Percentiles rank a stretch among this genome's conserved stretches.
These are phyloP conservation scores for Sporobolomyces pararoseus DNA, from an alignment of 768 basidiomycete genomes.

Conservation along the genomic window DNA sequence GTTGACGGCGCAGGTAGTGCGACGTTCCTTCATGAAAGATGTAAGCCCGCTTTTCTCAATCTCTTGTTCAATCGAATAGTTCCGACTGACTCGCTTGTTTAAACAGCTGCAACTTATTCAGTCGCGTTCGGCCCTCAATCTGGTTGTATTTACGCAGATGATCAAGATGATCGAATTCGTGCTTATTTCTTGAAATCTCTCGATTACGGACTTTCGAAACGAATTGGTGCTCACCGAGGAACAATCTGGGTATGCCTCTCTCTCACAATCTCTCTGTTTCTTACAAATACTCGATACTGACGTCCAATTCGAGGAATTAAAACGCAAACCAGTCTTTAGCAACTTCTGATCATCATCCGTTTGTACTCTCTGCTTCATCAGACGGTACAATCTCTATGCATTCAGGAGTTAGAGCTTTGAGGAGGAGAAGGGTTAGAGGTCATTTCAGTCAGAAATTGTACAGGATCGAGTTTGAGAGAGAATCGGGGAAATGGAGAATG, in stretches of 20 bases:
- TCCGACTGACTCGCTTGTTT: not conserved
- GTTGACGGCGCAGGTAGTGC: conserved; percentile 28
- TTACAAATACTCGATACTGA: not conserved
- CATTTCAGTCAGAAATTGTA: conserved; percentile 65
- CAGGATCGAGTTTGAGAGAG: conserved; percentile 80
- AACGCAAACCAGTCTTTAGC: conserved; percentile 59
- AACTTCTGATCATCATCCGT: conserved; percentile 80
- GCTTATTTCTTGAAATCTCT: conserved; percentile 67
- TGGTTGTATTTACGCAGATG: conserved; percentile 70
- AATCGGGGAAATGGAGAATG: conserved; percentile 72
- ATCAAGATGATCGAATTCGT: conserved; percentile 77
- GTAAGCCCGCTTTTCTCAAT: conserved; percentile 21
- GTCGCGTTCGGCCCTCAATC: conserved; percentile 65
- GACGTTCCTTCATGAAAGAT: conserved; percentile 34
- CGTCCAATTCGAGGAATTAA: too few relatives aligned
- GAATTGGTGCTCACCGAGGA: conserved; percentile 66
- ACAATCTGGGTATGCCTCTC: conserved; percentile 70
- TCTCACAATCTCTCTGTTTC: not conserved
- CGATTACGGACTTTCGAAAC: conserved; percentile 71
- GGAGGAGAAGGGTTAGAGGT: conserved; percentile 54
- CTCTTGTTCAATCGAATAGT: not conserved
- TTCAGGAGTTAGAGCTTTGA: conserved; percentile 36
- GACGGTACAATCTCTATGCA: conserved; percentile 61
- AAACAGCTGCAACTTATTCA: conserved; percentile 61
- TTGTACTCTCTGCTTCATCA: conserved; percentile 72